phyloP scores from a whole-genome alignment of 1,284 basidiomycete genomes.

The Tetrapyrgos nigripes region DNA sequence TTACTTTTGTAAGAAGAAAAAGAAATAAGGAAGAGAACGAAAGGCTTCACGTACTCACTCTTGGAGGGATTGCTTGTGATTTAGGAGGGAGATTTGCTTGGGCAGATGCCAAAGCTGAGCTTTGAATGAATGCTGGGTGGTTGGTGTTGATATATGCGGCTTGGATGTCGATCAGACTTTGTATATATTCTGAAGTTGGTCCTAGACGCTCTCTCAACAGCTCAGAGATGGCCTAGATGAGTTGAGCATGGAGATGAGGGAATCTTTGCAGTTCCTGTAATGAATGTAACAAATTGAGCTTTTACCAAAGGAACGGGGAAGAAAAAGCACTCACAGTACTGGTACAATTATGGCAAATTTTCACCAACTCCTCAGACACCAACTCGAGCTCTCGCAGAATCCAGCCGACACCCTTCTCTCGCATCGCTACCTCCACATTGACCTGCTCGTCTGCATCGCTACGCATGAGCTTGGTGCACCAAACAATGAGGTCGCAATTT shows the following conservation, averaged over 20 bases:
- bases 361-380: constrained; percentile 99
- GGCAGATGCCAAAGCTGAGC: constrained; percentile 67
- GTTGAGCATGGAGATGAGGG: constrained; percentile 90
- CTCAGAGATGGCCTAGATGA: constrained; percentile 98
- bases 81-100: constrained; percentile 49
- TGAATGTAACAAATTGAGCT: constrained; percentile 1
- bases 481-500: constrained; percentile 96
- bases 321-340: constrained; percentile 63
- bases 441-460: constrained; percentile 91
- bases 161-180: constrained; percentile 96
- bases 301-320: neutral
- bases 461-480: constrained; percentile 97
- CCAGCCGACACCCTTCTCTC: constrained; percentile 94
- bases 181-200: constrained; percentile 95
- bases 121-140: constrained; percentile 88
- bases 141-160: constrained; percentile 99
- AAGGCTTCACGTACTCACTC: constrained; percentile 41
- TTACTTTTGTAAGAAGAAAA: neutral
- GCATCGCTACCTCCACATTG: too few species aligned
- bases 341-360: constrained; percentile 99
- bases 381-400: constrained; percentile 96
- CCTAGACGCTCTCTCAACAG: constrained; percentile 94
- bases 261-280: constrained; percentile 94
- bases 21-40: constrained; percentile 3
- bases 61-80: constrained; percentile 50